A percentile compares a stretch with the other conserved stretches of the same genome.
Evolutionary conservation across 371 early-diverging fungal genomes (phyloP).

Genomic region (Lichtheimia ramosa): DNA sequence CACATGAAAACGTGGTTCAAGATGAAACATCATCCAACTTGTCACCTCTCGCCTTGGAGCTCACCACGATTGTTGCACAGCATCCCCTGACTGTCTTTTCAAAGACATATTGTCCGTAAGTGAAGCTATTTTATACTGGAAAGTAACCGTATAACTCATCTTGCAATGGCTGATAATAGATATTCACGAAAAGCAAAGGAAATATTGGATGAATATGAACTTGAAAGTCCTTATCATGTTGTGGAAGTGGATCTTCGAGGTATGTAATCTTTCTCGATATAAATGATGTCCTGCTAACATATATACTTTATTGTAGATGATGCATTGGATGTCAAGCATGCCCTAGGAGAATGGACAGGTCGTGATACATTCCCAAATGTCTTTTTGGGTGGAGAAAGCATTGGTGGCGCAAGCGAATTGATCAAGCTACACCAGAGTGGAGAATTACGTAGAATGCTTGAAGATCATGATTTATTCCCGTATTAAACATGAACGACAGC

Average conservation of each 20-base stretch:
- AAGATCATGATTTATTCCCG: too few relatives aligned
- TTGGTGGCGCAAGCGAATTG: conserved; percentile 50
- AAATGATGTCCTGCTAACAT: too few relatives aligned
- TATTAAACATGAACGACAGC: too few relatives aligned
- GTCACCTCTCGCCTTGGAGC: neutral
- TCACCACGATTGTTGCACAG: neutral
- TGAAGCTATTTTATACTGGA: neutral
- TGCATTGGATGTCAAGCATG: conserved; percentile 25
- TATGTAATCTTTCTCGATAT: neutral
- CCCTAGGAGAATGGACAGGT: conserved; percentile 29
- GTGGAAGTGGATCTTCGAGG: conserved; percentile 12
- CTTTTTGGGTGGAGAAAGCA: conserved; percentile 35
- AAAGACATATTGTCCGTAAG: conserved; percentile 14
- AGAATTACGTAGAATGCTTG: neutral
- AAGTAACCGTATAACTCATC: neutral
- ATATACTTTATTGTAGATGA: conserved; percentile 4
- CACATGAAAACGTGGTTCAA: neutral
- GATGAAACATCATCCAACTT: neutral
- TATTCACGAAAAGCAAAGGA: conserved; percentile 13
- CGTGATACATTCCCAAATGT: conserved; percentile 47
- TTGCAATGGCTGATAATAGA: neutral
- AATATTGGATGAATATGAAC: conserved; percentile 7
- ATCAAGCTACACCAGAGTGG: conserved; percentile 3
- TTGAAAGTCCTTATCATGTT: conserved; percentile 5
- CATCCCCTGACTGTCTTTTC: conserved; percentile 14